Evolutionary conservation across 139 green algal genomes (phyloP), one percentile per base, ranked within the genome.

Genomic region (Parachlorella kessleri): DNA sequence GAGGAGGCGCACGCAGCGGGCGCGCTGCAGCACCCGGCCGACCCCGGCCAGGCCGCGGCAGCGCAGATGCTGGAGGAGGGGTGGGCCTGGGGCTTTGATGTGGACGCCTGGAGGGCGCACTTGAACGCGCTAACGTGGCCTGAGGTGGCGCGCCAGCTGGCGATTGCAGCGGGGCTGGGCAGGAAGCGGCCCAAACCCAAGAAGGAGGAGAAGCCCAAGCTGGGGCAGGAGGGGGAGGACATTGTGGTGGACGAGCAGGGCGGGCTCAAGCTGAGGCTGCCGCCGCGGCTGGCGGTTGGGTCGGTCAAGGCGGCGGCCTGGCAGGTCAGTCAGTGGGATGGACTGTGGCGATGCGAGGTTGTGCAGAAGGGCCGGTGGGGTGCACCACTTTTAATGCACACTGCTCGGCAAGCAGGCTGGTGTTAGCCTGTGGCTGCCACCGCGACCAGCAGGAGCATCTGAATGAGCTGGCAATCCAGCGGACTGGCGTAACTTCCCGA

Each of bases 31-130:
- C 33, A 37, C 41, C 18, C 32, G 23, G 55, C 42, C 83, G 6
- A 79, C 72, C 33, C 83, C 87, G 73, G 88, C 90, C 41, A 78
- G 88, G 75, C 89, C 94, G 83, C 83, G 84, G 28, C 24, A 1
- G 24, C 91, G 4, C 33, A 73, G 41, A 79, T 87, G 26, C 82
- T 98, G 76, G 93, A 96, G 59, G 95, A 98, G 87, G 93, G 94
- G 2, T 92, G 86, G 84, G 91, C 86, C 21, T 99, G 96, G 96
- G 95, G 96, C 72, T 98, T 96, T 75, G 94, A 99, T 68, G 76
- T 94, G 2, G 94, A 97, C 73, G 42, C 71, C 9, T 99, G 96
- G 96, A 86, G 95, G 10, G 91, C 93, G 39, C 96, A 99, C 83
- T 83, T 98, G 54, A 93, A 93, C 75, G 30, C 65, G 0, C 66